Evolutionary conservation across 108 stramenopile genomes (phyloP).

Genomic region (Nitzschia sp.): DNA sequence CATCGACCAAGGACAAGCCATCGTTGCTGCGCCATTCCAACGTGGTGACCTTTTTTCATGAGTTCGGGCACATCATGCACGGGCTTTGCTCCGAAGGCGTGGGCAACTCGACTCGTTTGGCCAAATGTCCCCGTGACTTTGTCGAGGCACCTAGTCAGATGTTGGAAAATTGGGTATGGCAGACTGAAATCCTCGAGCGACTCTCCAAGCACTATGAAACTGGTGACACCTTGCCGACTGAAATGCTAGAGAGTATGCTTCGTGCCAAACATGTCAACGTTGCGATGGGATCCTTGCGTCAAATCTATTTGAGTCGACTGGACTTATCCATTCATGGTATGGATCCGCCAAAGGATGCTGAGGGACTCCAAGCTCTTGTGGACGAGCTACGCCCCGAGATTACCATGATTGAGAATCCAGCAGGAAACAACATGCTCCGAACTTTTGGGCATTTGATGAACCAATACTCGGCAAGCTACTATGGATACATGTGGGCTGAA

Average conservation of each 20-base stretch:
- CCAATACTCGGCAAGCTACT: slow-evolving; percentile 43
- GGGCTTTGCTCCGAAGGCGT: slow-evolving; percentile 32
- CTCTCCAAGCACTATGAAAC: slow-evolving; percentile 44
- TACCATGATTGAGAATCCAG: slow-evolving; percentile 38
- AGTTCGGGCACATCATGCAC: slow-evolving; percentile 39
- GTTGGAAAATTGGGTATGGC: slow-evolving; percentile 51
- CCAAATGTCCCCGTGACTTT: slow-evolving; percentile 45
- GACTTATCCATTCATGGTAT: slow-evolving; percentile 45
- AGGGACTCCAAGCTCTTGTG: slow-evolving; percentile 37
- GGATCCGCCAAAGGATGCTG: slow-evolving; percentile 29
- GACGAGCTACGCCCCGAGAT: slow-evolving; percentile 41
- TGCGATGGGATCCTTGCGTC: slow-evolving; percentile 28
- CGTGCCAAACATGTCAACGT: slow-evolving; percentile 44
- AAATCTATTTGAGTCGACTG: slow-evolving; percentile 39
- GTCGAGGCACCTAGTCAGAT: slow-evolving; percentile 52
- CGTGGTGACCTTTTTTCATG: slow-evolving; percentile 44
- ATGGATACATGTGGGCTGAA: slow-evolving; percentile 54
- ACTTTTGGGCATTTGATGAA: slow-evolving; percentile 55
- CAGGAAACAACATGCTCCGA: slow-evolving; percentile 40
- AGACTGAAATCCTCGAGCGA: slow-evolving; percentile 30
- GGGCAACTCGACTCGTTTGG: slow-evolving; percentile 37
- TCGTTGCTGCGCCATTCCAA: slow-evolving; percentile 31
- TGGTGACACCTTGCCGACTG: slow-evolving; percentile 26
- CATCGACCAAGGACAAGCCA: slow-evolving; percentile 36
- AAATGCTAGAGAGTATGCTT: slow-evolving; percentile 36